phyloP scores from a whole-genome alignment of 495 filamentous ascomycete species.

The Hypoxylon trugodes region DNA sequence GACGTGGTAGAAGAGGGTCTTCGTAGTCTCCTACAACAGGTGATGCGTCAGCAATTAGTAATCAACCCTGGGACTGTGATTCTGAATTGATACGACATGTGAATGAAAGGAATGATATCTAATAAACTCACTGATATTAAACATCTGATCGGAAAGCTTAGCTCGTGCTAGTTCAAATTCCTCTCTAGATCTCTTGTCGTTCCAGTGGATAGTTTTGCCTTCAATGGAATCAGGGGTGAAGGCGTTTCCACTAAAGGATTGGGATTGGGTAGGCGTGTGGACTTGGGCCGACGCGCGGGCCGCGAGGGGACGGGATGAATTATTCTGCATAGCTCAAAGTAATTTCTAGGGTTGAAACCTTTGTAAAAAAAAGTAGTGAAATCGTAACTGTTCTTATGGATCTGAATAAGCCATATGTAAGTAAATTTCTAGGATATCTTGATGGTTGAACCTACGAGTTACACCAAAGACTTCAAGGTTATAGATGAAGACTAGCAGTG shows the following conservation, averaged over 20 bases:
- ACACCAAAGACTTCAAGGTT: background rate
- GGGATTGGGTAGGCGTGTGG: slow-evolving; percentile 39
- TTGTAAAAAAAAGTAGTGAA: background rate
- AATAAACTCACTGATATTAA: slow-evolving; percentile 49
- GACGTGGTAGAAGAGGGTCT: slow-evolving; percentile 52
- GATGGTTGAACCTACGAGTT: background rate
- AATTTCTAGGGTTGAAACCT: background rate
- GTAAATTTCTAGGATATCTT: slow-evolving; percentile 9
- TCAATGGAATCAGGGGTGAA: slow-evolving; percentile 39
- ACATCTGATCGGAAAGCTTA: slow-evolving; percentile 50
- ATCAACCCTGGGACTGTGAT: background rate
- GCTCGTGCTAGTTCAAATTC: slow-evolving; percentile 58
- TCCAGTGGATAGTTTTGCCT: slow-evolving; percentile 60
- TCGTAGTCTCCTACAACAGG: slow-evolving; percentile 46
- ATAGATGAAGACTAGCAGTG: background rate
- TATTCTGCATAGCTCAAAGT: slow-evolving; percentile 33
- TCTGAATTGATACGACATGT: background rate
- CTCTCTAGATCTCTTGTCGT: slow-evolving; percentile 66
- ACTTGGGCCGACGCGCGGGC: slow-evolving; percentile 39
- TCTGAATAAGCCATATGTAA: slow-evolving; percentile 37
- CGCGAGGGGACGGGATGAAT: slow-evolving; percentile 42
- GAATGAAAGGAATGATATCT: background rate
- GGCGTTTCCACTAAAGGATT: slow-evolving; percentile 34
- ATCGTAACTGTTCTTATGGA: background rate
- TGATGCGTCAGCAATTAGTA: background rate